phyloP scores from a whole-genome alignment of 805 yeast genomes.

The Saccharomycopsis sp. region DNA sequence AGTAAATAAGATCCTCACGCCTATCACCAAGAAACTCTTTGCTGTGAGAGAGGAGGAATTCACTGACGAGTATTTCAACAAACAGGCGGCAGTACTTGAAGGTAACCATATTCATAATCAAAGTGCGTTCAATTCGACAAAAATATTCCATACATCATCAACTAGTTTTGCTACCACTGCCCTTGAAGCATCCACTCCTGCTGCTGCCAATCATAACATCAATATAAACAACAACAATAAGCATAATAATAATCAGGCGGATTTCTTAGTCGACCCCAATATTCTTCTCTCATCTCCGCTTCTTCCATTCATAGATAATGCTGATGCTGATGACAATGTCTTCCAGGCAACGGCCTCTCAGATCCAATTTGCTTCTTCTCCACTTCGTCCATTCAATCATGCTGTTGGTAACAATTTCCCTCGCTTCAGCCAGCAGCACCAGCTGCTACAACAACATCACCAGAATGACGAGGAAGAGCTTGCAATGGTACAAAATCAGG shows the following conservation, averaged over 20 bases:
- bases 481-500: background rate
- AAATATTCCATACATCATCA: slow-evolving; percentile 22
- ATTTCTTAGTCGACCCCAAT: slow-evolving; percentile 13
- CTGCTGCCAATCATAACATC: slow-evolving; percentile 14
- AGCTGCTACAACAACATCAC: background rate
- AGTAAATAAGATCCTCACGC: slow-evolving; percentile 7
- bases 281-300: slow-evolving; percentile 9
- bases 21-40: slow-evolving; percentile 17
- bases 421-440: slow-evolving; percentile 7
- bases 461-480: background rate
- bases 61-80: slow-evolving; percentile 17
- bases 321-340: background rate
- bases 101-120: slow-evolving; percentile 24
- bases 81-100: slow-evolving; percentile 21
- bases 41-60: slow-evolving; percentile 5
- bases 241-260: too few species aligned
- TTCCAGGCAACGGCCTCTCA: background rate
- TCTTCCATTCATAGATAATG: background rate
- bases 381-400: background rate
- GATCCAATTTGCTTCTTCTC: background rate
- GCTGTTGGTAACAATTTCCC: background rate
- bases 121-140: slow-evolving; percentile 26
- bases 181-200: slow-evolving; percentile 4
- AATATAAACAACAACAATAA: slow-evolving; percentile 12
- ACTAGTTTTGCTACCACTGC: slow-evolving; percentile 16